These are phyloP conservation scores for Chamaenerion angustifolium DNA, from an alignment of 345 rosid species.

Conservation along the genomic window DNA sequence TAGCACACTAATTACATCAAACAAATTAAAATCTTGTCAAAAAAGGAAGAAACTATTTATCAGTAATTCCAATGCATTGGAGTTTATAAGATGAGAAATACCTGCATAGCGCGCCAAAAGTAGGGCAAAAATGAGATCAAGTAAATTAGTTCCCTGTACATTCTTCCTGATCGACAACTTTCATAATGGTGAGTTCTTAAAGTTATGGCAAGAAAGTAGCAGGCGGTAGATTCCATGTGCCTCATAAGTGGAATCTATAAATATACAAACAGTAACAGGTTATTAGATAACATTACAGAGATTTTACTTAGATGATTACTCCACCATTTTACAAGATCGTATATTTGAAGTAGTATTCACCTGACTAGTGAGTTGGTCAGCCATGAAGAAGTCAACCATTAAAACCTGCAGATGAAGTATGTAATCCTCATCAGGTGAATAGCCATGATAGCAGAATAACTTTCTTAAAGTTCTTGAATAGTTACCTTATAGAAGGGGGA, in stretches of 20 bases:
- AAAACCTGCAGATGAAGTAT: slow-evolving; percentile 40
- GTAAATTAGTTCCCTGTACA: slow-evolving; percentile 62
- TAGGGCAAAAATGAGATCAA: slow-evolving; percentile 82
- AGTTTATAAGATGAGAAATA: slow-evolving; percentile 9
- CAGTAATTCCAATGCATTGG: neutral
- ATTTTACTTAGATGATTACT: no score
- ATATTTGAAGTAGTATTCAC: slow-evolving; percentile 17
- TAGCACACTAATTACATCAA: slow-evolving; percentile 49
- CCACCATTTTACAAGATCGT: neutral
- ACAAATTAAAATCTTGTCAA: neutral
- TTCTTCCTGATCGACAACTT: slow-evolving; percentile 58
- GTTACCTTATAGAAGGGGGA: slow-evolving; percentile 83
- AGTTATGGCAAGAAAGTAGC: slow-evolving; percentile 67
- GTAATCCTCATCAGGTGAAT: neutral
- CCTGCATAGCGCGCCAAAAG: slow-evolving; percentile 99
- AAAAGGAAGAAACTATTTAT: neutral
- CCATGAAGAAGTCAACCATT: slow-evolving; percentile 93
- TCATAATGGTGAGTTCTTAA: slow-evolving; percentile 53
- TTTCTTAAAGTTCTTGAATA: neutral
- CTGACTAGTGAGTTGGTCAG: slow-evolving; percentile 98
- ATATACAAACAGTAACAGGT: slow-evolving; percentile 1
- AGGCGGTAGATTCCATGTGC: slow-evolving; percentile 77
- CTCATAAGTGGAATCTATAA: slow-evolving; percentile 71
- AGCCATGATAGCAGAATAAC: neutral
- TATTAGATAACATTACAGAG: neutral